phyloP scores from a whole-genome alignment of 2,329 filamentous ascomycete species.

The Pleurostoma richardsiae region DNA sequence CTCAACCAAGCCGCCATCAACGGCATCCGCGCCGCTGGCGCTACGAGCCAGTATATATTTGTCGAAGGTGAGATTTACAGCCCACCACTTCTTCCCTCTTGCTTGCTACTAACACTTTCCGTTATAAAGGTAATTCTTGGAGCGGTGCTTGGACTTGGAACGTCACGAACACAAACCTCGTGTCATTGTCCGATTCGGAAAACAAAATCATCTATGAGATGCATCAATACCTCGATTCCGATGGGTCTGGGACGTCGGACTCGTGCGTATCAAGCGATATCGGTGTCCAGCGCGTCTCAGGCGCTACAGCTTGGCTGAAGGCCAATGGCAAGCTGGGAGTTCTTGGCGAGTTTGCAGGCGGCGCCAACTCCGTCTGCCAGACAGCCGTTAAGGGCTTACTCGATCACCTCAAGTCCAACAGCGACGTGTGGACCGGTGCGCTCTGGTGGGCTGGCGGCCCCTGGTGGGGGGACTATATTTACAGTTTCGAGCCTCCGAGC shows the following conservation, averaged over 20 bases:
- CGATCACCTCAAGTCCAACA: constrained; percentile 43
- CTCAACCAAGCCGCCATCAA: constrained; percentile 59
- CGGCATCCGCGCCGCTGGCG: constrained; percentile 50
- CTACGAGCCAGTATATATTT: constrained; percentile 45
- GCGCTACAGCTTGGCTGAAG: constrained; percentile 50
- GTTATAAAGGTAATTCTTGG: constrained; percentile 4
- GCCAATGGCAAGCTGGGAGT: constrained; percentile 48
- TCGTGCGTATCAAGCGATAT: constrained; percentile 43
- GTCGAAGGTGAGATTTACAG: constrained; percentile 29
- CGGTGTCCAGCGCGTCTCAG: constrained; percentile 39
- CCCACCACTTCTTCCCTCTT: constrained; percentile 36
- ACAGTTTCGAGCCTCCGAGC: constrained; percentile 38
- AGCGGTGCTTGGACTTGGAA: constrained; percentile 24
- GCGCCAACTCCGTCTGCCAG: constrained; percentile 42
- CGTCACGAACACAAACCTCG: constrained; percentile 30
- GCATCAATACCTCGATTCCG: constrained; percentile 53
- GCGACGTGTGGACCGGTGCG: constrained; percentile 51
- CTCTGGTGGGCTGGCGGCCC: constrained; percentile 54
- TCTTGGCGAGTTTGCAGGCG: constrained; percentile 52
- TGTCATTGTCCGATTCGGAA: constrained; percentile 37
- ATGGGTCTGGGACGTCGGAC: constrained; percentile 42
- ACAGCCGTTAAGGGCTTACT: constrained; percentile 46
- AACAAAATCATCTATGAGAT: constrained; percentile 50
- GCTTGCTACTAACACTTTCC: constrained; percentile 28
- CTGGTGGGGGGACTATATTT: constrained; percentile 48